phyloP scores from a whole-genome alignment of 2,329 filamentous ascomycete genomes.

The Thelonectria discophora region DNA sequence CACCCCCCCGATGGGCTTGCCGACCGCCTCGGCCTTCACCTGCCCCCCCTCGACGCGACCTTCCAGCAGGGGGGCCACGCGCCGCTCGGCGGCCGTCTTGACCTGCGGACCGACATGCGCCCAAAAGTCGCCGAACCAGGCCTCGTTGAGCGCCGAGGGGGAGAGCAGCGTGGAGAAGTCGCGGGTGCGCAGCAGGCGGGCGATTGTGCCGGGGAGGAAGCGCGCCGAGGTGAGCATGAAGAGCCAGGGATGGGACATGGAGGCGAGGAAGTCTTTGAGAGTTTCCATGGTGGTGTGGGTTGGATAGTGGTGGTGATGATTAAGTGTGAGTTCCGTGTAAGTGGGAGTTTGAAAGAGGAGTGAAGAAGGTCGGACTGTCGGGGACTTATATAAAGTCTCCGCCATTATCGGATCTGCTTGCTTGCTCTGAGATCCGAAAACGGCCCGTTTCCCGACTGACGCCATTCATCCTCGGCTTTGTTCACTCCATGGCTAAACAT shows the following conservation, averaged over 20 bases:
- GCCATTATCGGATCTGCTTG: not conserved
- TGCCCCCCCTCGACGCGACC: conserved; percentile 49
- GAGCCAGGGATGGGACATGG: conserved; percentile 58
- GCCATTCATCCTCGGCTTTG: not conserved
- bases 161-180: conserved; percentile 53
- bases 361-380: not conserved
- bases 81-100: conserved; percentile 50
- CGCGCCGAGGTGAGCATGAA: conserved; percentile 60
- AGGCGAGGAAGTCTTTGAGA: conserved; percentile 41
- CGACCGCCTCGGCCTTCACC: conserved; percentile 27
- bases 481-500: not conserved
- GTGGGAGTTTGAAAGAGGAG: not conserved
- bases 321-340: conserved; percentile 13
- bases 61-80: conserved; percentile 64
- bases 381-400: conserved; percentile 18
- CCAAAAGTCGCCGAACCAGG: conserved; percentile 73
- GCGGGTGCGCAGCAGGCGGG: conserved; percentile 49
- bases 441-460: not conserved
- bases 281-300: conserved; percentile 21
- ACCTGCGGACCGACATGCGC: conserved; percentile 60
- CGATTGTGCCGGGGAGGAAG: conserved; percentile 62
- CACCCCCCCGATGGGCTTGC: conserved; percentile 56
- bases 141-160: conserved; percentile 52
- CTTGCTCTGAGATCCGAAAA: conserved; percentile 11
- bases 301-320: not conserved